A percentile compares a stretch with the other conserved stretches of the same genome.
phyloP scores from a whole-genome alignment of 2,329 filamentous ascomycete genomes.

The Arthroderma sp. region DNA sequence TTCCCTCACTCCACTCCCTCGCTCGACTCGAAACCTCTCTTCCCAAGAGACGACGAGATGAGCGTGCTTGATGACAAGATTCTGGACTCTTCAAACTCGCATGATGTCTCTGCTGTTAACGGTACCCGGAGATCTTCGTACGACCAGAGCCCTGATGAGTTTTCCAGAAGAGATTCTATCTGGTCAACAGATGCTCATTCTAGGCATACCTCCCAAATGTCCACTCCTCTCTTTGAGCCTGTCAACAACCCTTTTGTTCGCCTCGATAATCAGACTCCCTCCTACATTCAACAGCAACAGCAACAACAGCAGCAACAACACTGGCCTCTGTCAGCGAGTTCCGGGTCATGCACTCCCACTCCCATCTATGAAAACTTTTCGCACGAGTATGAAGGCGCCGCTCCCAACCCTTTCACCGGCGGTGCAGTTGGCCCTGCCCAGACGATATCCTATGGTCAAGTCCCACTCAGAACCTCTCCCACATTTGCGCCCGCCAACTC shows the following conservation, averaged over 20 bases:
- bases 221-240: conserved; percentile 37
- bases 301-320: conserved; percentile 29
- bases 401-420: conserved; percentile 30
- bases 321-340: conserved; percentile 54
- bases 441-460: conserved; percentile 25
- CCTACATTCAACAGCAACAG: conserved; percentile 18
- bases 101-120: conserved; percentile 36
- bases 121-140: conserved; percentile 33
- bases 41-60: conserved; percentile 40
- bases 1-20: conserved; percentile 32
- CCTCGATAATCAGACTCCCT: conserved; percentile 35
- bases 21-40: conserved; percentile 29
- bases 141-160: conserved; percentile 35
- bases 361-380: conserved; percentile 54
- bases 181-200: conserved; percentile 34
- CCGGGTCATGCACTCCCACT: conserved; percentile 61
- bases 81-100: conserved; percentile 33
- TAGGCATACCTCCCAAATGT: conserved; percentile 28
- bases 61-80: conserved; percentile 38
- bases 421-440: conserved; percentile 29
- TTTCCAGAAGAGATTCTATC: conserved; percentile 39
- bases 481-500: conserved; percentile 33
- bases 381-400: conserved; percentile 35
- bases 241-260: conserved; percentile 32
- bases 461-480: conserved; percentile 35